These are phyloP conservation scores for Mycena kentingensis DNA, from an alignment of 768 basidiomycete genomes.

Conservation along the genomic window DNA sequence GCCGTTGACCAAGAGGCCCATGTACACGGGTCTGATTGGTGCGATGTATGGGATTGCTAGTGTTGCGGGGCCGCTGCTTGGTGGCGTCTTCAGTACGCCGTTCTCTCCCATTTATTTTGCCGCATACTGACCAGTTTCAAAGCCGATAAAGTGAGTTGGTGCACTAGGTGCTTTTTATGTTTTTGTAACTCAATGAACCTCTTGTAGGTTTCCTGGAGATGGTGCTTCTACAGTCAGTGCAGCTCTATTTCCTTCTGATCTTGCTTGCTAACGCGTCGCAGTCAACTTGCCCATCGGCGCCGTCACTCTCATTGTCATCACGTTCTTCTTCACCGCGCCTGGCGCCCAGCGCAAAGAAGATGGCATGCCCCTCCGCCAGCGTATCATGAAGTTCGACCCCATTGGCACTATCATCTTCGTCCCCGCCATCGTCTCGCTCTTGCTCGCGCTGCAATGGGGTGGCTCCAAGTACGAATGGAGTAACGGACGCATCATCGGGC, in stretches of 20 bases:
- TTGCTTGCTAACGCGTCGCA: conserved; percentile 32
- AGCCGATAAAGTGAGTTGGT: no score
- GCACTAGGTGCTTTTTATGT: background rate
- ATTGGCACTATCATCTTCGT: conserved; percentile 19
- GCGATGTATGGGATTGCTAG: conserved; percentile 28
- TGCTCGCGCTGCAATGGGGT: conserved; percentile 47
- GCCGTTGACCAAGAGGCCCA: conserved; percentile 29
- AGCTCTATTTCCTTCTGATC: background rate
- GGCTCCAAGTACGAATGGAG: conserved; percentile 45
- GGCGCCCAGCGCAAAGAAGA: background rate
- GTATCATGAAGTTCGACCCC: conserved; percentile 18
- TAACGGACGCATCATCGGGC: conserved; percentile 19
- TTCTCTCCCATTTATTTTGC: no score
- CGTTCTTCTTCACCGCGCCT: conserved; percentile 9
- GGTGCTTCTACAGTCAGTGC: conserved; percentile 28
- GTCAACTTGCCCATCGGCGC: conserved; percentile 16
- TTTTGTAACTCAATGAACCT: conserved; percentile 26
- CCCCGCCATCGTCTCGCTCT: conserved; percentile 14
- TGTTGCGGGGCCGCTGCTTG: no score
- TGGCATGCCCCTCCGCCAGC: background rate
- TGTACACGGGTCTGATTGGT: conserved; percentile 42
- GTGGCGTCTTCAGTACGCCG: no score
- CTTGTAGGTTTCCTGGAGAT: conserved; percentile 18
- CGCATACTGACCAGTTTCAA: no score
- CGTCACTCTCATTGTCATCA: no score